Base-by-base conservation (phyloP, 192 early-diverging fungal species). In the Entomortierella parvispora region DNA sequence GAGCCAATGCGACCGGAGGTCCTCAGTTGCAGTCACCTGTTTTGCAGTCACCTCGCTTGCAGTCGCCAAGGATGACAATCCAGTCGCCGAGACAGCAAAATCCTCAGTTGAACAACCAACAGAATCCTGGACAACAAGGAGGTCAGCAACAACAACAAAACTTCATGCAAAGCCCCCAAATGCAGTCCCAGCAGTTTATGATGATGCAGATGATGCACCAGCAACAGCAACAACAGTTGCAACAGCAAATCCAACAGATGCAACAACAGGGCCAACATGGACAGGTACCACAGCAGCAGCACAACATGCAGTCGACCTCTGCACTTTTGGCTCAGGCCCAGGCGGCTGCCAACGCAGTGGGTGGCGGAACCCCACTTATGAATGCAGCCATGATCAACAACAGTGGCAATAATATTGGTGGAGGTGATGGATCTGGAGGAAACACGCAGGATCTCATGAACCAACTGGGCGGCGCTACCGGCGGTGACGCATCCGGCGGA, bases 21-120 rank as follows among this genome's bases (percentile, higher is more conserved):
- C 62, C 62, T 3, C 70, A 72, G 23, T 28, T 72, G 42, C 70
- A 72, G 43, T 72, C 70, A 10, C 62, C 70, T 5, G 57, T 72
- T 12, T 26, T 72, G 50, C 70, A 72, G 26, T 62, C 59, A 2
- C 70, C 70, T 17, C 33, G 70, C 4, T 48, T 72, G 29, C 62
- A 72, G 10, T 72, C 70, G 2, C 70, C 70, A 17, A 58, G 70
- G 33, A 72, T 72, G 70, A 32, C 70, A 20, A 65, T 72, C 20
- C 70, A 72, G 42, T 72, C 70, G 12, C 70, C 70, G 2, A 42
- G 62, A 25, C 70, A 72, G 29, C 45, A 43, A 33, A 65, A 55
- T 12, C 63, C 50, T 11, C 50, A 65, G 18, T 46, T 65, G 63
- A 53, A 18, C 18, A 17, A 49, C 18, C 47, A 49, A 20, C 9